Evolutionary conservation across 495 filamentous ascomycete genomes (phyloP).

Genomic region (Penicillium pancosmium): DNA sequence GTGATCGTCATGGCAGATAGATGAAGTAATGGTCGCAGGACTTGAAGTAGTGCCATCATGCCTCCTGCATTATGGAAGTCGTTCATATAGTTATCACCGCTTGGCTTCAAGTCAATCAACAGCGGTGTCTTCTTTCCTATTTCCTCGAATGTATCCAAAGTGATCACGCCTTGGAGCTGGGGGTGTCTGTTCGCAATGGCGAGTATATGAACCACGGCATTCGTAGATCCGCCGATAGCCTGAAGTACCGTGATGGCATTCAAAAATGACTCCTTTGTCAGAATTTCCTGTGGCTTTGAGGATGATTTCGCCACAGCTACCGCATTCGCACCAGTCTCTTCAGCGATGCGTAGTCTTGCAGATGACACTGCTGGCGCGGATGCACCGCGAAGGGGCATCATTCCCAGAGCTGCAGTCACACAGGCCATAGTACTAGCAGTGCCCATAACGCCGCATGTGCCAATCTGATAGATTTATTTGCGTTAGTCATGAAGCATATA

Average conservation of each 20-base stretch:
- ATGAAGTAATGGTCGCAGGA: conserved; percentile 58
- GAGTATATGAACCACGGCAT: conserved; percentile 67
- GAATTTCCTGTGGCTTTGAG: conserved; percentile 55
- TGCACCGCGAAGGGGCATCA: conserved; percentile 65
- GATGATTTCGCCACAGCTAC: conserved; percentile 45
- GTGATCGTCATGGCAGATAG: conserved; percentile 60
- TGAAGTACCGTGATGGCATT: conserved; percentile 72
- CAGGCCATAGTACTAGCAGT: conserved; percentile 74
- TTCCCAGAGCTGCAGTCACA: conserved; percentile 60
- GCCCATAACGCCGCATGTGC: conserved; percentile 72
- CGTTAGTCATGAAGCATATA: not conserved
- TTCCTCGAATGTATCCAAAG: conserved; percentile 58
- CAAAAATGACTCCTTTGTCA: conserved; percentile 63
- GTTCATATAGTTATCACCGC: conserved; percentile 70
- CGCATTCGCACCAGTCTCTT: conserved; percentile 62
- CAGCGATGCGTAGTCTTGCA: conserved; percentile 62
- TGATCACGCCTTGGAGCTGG: conserved; percentile 54
- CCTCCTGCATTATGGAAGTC: conserved; percentile 72
- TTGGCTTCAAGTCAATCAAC: conserved; percentile 68
- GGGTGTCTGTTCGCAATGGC: conserved; percentile 66
- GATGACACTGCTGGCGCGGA: conserved; percentile 68
- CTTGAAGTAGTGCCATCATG: conserved; percentile 60
- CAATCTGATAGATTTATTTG: conserved; percentile 42
- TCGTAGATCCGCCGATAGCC: conserved; percentile 70
- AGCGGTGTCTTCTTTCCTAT: conserved; percentile 62